Conservation (phyloP, 2,329 filamentous ascomycete genomes). For the Zymoseptoria crescenta region DNA sequence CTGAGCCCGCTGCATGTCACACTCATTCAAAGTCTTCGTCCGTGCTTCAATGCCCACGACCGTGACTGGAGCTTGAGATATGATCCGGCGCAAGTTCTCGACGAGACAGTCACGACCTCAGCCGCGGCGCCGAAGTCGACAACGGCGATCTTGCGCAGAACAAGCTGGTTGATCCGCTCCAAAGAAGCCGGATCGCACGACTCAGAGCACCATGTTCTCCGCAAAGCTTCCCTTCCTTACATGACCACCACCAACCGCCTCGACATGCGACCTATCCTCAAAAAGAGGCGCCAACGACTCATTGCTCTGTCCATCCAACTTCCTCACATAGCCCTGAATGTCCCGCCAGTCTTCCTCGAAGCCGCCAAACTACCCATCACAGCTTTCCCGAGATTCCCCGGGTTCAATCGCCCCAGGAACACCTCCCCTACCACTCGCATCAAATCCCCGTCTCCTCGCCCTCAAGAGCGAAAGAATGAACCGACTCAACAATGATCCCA, state of each 20-base stretch:
- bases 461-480: constrained; percentile 14
- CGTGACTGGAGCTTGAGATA: background rate
- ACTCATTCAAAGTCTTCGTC: constrained; percentile 1
- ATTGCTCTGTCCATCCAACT: background rate
- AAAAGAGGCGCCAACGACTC: constrained; percentile 11
- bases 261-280: constrained; percentile 6
- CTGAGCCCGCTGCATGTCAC: background rate
- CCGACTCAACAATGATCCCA: constrained; percentile 9
- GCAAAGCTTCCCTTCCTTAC: background rate
- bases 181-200: background rate
- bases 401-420: too few species aligned
- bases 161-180: constrained; percentile 1
- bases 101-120: background rate
- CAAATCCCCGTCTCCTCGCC: too few species aligned
- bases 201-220: background rate
- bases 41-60: constrained; percentile 12
- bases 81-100: background rate
- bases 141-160: constrained; percentile 8
- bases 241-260: background rate
- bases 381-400: too few species aligned
- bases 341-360: constrained; percentile 13
- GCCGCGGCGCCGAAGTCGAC: constrained; percentile 12
- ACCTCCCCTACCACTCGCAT: too few species aligned
- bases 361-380: too few species aligned
- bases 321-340: constrained; percentile 11